Base-by-base conservation (phyloP, 768 basidiomycete species). In the Multifurca ochricompacta region DNA sequence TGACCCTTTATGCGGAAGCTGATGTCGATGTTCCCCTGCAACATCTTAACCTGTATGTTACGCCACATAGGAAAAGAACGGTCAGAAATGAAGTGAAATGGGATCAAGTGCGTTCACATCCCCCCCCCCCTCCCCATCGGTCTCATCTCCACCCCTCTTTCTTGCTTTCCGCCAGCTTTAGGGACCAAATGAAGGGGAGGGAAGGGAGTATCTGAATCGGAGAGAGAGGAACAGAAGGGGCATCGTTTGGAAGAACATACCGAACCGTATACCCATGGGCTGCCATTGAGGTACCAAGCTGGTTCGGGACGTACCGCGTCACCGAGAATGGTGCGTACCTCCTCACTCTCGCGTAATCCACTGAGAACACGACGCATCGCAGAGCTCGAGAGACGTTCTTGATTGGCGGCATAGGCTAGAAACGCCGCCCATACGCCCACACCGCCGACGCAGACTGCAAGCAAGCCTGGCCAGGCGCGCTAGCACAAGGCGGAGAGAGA, bases 21-120 rank as follows among this genome's bases (percentile, higher is more conserved):
- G 47, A 91, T 72, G 62, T 90, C 87, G 18, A 89, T 81, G 55
- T 84, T 83, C 6, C 87, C 87, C 64, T 83, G 82, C 39, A 86
- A 69, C 59, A 86, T 79, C 51, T 81, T 83, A 39, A 88, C 80
- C 87, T 89, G 28, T 9, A 14, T 43, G 30, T 21, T 9, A 14
- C 42, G 30, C 19, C 19, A 9, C 16, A 7, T 37, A 28, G 21
- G n/a, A 31, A 2, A 3, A 2, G 16, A 13, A 5, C 10, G 35
- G 36, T 49, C 8, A 53, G 45, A 30, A 8, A 25, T n/a, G n/a
- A n/a, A n/a, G n/a, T n/a, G n/a, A n/a, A n/a, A n/a, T n/a, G n/a
- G n/a, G n/a, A n/a, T n/a, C n/a, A n/a, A n/a, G n/a, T n/a, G n/a
- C n/a, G n/a, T n/a, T n/a, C n/a, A n/a, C n/a, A n/a, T n/a, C n/a